These are phyloP conservation scores for Knufia fluminis DNA, from an alignment of 2,329 filamentous ascomycete species.

Conservation along the genomic window DNA sequence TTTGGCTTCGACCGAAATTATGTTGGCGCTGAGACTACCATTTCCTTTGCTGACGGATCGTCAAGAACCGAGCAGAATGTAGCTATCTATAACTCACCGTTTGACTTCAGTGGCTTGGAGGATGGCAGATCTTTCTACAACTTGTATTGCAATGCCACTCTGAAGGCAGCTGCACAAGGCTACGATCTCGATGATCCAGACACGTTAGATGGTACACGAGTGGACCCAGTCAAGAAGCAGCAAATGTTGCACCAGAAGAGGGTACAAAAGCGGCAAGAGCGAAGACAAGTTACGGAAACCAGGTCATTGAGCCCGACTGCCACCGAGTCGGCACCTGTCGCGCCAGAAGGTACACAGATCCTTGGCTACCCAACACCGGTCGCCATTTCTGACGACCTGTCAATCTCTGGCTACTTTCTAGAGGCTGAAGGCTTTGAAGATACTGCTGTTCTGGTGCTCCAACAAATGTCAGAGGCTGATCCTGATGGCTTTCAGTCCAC, in stretches of 20 bases:
- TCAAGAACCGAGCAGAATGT: conserved; percentile 19
- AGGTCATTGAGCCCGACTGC: conserved; percentile 17
- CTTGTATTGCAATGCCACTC: conserved; percentile 9
- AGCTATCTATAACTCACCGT: conserved; percentile 11
- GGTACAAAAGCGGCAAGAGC: background rate
- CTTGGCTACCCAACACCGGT: conserved; percentile 31
- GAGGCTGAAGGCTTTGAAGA: conserved; percentile 32
- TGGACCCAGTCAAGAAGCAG: background rate
- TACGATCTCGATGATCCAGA: background rate
- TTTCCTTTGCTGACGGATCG: conserved; percentile 26
- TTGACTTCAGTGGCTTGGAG: background rate
- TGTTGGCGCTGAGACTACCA: conserved; percentile 19
- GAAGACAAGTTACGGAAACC: conserved; percentile 9
- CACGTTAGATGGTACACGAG: background rate
- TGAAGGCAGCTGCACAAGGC: conserved; percentile 10
- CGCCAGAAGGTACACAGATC: conserved; percentile 7
- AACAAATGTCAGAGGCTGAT: conserved; percentile 28
- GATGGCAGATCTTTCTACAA: conserved; percentile 11
- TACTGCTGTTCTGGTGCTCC: conserved; percentile 37
- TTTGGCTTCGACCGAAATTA: conserved; percentile 18
- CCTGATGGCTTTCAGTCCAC: conserved; percentile 17
- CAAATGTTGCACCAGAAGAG: background rate
- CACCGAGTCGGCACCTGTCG: conserved; percentile 24
- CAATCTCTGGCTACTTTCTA: conserved; percentile 39
- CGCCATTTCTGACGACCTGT: conserved; percentile 26